phyloP scores from a whole-genome alignment of 371 early-diverging fungal species.

The Rhizomucor pusillus region DNA sequence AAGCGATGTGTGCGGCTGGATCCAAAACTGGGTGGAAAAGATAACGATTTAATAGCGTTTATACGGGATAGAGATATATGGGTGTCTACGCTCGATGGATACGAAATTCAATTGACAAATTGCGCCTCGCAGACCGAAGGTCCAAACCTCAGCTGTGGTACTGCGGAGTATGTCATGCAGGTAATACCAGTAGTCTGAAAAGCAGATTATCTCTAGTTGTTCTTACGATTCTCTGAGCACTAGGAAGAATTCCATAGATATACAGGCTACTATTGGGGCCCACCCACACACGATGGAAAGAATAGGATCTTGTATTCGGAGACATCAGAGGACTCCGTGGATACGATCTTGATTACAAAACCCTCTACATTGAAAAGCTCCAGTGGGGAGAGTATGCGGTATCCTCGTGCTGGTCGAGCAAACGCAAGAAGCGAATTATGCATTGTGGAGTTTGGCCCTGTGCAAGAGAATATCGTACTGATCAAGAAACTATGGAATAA shows the following conservation, averaged over 20 bases:
- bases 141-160: slow-evolving; percentile 53
- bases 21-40: slow-evolving; percentile 60
- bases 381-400: slow-evolving; percentile 28
- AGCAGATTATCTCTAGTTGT: slow-evolving; percentile 2
- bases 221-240: background rate
- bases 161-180: slow-evolving; percentile 77
- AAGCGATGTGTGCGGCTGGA: slow-evolving; percentile 30
- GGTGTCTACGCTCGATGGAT: slow-evolving; percentile 55
- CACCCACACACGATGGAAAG: slow-evolving; percentile 10
- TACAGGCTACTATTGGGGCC: slow-evolving; percentile 70
- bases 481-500: slow-evolving; percentile 48
- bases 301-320: slow-evolving; percentile 64
- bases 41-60: slow-evolving; percentile 55
- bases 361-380: slow-evolving; percentile 9
- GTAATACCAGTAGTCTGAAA: too few species aligned
- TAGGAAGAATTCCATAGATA: slow-evolving; percentile 74
- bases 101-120: slow-evolving; percentile 65
- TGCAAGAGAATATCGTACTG: slow-evolving; percentile 10
- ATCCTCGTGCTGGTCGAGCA: slow-evolving; percentile 64
- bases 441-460: slow-evolving; percentile 54
- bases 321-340: slow-evolving; percentile 63
- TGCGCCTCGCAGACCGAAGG: slow-evolving; percentile 36
- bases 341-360: slow-evolving; percentile 50
- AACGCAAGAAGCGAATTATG: slow-evolving; percentile 61
- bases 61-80: slow-evolving; percentile 66